These are phyloP conservation scores for Pseudogymnoascus sp. DNA, from an alignment of 2,329 filamentous ascomycete species.

Conservation along the genomic window DNA sequence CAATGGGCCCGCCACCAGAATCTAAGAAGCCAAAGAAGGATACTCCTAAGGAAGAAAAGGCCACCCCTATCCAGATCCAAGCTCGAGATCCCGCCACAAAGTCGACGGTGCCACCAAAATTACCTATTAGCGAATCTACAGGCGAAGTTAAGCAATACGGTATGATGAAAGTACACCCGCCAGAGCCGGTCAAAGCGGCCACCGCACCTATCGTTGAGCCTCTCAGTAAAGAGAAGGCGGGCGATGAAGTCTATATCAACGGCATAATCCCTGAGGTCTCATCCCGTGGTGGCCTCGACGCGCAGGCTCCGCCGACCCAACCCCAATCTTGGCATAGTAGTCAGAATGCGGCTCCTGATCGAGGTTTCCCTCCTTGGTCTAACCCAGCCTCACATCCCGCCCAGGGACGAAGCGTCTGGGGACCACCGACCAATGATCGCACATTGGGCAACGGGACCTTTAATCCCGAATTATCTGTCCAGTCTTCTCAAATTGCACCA, in stretches of 20 bases:
- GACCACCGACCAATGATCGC: constrained; percentile 60
- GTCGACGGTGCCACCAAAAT: constrained; percentile 11
- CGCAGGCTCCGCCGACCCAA: not conserved
- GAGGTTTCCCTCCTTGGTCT: constrained; percentile 41
- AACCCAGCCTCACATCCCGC: constrained; percentile 26
- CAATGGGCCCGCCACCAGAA: constrained; percentile 56
- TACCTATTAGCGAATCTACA: constrained; percentile 19
- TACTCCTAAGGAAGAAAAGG: constrained; percentile 37
- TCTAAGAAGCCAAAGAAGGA: constrained; percentile 48
- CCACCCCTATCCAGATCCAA: constrained; percentile 28
- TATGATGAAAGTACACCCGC: constrained; percentile 36
- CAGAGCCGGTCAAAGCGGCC: constrained; percentile 26
- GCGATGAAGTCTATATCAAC: not conserved
- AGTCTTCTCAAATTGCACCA: constrained; percentile 22
- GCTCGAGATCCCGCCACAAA: constrained; percentile 17
- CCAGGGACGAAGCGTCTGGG: constrained; percentile 60
- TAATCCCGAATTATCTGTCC: constrained; percentile 47
- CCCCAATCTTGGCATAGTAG: constrained; percentile 26
- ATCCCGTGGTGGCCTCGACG: not conserved
- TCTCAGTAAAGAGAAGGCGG: not conserved
- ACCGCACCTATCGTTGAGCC: not conserved
- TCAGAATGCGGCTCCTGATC: constrained; percentile 31
- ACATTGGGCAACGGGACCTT: constrained; percentile 74
- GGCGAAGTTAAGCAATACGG: constrained; percentile 36
- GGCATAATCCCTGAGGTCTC: not conserved